These are phyloP conservation scores for Graphilbum fragrans DNA, from an alignment of 2,329 filamentous ascomycete genomes.

Conservation along the genomic window DNA sequence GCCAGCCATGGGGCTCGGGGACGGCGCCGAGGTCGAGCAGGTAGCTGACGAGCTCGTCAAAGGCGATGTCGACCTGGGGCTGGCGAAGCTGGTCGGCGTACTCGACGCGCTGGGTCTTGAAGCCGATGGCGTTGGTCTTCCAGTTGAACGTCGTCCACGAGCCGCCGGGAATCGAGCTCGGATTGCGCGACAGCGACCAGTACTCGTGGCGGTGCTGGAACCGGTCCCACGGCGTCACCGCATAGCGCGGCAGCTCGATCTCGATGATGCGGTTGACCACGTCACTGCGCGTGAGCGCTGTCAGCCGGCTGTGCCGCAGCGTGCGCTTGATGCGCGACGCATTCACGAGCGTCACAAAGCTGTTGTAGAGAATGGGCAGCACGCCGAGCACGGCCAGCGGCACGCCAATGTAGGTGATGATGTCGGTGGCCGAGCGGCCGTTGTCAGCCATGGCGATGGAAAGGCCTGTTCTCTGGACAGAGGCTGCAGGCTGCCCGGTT, in stretches of 20 bases:
- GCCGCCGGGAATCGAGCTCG: slow-evolving; percentile 44
- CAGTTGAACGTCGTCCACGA: slow-evolving; percentile 56
- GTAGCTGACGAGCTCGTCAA: slow-evolving; percentile 50
- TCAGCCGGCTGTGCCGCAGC: slow-evolving; percentile 42
- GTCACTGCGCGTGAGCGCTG: slow-evolving; percentile 48
- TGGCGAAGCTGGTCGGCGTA: slow-evolving; percentile 45
- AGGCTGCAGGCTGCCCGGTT: too few species aligned
- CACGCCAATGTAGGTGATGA: slow-evolving; percentile 23
- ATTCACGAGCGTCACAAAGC: slow-evolving; percentile 44
- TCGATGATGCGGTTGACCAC: slow-evolving; percentile 55
- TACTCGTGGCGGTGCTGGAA: slow-evolving; percentile 40
- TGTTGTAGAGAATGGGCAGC: slow-evolving; percentile 56
- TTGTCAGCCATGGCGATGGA: slow-evolving; percentile 8
- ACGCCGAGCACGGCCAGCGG: slow-evolving; percentile 27
- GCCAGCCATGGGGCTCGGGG: slow-evolving; percentile 46
- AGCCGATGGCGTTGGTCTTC: slow-evolving; percentile 48
- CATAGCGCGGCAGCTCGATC: slow-evolving; percentile 52
- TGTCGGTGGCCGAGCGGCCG: slow-evolving; percentile 15
- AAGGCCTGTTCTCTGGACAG: too few species aligned
- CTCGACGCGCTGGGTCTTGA: slow-evolving; percentile 50
- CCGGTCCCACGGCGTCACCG: slow-evolving; percentile 47
- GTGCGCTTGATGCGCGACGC: slow-evolving; percentile 48
- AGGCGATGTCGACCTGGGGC: slow-evolving; percentile 38
- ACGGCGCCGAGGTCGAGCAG: slow-evolving; percentile 51
- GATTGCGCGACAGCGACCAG: slow-evolving; percentile 40